These are phyloP conservation scores for Rhizopogon vulgaris DNA, from an alignment of 768 basidiomycete genomes.

Conservation along the genomic window DNA sequence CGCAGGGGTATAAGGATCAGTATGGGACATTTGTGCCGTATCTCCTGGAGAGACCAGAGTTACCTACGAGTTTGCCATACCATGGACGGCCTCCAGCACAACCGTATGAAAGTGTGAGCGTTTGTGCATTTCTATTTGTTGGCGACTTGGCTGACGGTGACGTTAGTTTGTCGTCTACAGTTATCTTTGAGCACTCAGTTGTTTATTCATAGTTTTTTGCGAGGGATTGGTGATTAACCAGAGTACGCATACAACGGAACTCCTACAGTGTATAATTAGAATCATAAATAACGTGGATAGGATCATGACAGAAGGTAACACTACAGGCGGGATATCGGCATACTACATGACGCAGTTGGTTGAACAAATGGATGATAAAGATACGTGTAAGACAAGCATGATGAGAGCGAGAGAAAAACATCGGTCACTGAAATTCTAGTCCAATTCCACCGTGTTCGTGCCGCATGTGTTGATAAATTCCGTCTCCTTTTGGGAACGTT, in stretches of 20 bases:
- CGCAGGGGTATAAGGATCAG: conserved; percentile 53
- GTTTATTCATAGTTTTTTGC: background rate
- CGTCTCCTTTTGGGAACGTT: conserved; percentile 61
- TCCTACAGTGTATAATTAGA: conserved; percentile 15
- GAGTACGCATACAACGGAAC: background rate
- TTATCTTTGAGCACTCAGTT: conserved; percentile 14
- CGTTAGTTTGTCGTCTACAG: conserved; percentile 36
- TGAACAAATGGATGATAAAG: background rate
- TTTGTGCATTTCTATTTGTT: background rate
- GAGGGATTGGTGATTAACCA: background rate
- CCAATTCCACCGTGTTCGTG: conserved; percentile 61
- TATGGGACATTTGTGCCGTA: conserved; percentile 37
- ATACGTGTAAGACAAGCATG: background rate
- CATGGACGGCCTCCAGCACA: conserved; percentile 45
- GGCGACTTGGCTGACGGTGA: background rate
- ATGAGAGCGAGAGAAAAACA: conserved; percentile 1
- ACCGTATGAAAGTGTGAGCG: conserved; percentile 52
- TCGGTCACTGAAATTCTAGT: conserved; percentile 4
- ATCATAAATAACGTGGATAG: conserved; percentile 15
- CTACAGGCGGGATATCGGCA: conserved; percentile 4
- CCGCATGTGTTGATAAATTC: conserved; percentile 79
- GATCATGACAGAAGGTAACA: background rate
- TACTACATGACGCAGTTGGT: conserved; percentile 1
- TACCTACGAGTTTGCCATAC: conserved; percentile 56
- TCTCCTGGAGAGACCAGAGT: conserved; percentile 42